Conservation (phyloP, 768 basidiomycete species). For the Xerocomellus intermedius region DNA sequence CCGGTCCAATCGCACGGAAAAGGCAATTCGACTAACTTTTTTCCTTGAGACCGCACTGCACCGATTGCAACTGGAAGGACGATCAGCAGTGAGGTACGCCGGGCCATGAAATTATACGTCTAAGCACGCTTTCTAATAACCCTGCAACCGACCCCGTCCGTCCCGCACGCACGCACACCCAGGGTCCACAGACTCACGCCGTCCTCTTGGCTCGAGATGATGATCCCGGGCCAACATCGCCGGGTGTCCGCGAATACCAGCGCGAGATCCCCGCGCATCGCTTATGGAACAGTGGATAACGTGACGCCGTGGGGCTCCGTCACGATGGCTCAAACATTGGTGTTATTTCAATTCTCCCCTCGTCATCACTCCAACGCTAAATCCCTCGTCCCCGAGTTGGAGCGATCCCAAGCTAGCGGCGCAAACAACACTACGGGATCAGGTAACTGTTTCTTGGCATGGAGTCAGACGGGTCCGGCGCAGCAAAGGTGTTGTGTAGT, state of each 20-base stretch:
- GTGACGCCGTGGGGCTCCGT: not conserved
- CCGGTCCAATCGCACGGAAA: constrained; percentile 4
- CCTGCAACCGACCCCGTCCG: not conserved
- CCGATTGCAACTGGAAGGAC: not conserved
- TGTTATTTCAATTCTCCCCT: not conserved
- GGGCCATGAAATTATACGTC: not conserved
- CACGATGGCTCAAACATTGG: not conserved
- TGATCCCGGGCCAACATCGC: constrained; percentile 1
- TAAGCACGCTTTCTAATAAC: not conserved
- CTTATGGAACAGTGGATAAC: constrained; percentile 13
- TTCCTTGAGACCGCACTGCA: not conserved
- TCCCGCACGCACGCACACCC: not conserved
- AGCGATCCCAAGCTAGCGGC: constrained; percentile 11
- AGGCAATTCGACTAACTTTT: not conserved
- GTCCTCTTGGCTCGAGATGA: not conserved
- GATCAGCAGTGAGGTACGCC: not conserved
- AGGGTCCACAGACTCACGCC: not conserved
- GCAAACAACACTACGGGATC: not conserved
- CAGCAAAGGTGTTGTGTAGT: no score
- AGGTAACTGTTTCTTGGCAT: not conserved
- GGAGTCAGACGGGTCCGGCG: not conserved
- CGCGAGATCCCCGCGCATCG: constrained; percentile 19
- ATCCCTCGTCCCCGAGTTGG: not conserved
- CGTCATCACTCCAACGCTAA: constrained; percentile 1
- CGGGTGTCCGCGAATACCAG: constrained; percentile 8